Base-by-base conservation (phyloP, 2,329 filamentous ascomycete genomes). In the Helotiales sp. region DNA sequence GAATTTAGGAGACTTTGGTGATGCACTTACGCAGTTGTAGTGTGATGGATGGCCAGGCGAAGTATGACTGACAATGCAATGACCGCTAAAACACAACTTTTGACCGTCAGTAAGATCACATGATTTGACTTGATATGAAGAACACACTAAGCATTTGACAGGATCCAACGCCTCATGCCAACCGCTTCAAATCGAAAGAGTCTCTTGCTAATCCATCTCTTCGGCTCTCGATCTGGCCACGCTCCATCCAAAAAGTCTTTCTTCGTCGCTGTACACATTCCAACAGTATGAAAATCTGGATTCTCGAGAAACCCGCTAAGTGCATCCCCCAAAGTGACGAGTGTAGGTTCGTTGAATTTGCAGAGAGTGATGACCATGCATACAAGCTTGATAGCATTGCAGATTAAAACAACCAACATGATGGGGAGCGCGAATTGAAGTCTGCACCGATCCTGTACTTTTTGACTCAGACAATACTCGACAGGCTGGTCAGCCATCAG, bases 211-310 rank as follows among this genome's bases (percentile, higher is more conserved):
- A 10, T 25, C 62, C 62, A 64, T 25, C 44, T 42, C 34, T 55
- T 61, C 12, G 62, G 54, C 22, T 54, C 46, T 19, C 22, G 27
- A 10, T 54, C 53, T 24, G 58, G 58, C 62, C 62, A 64, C n/a
- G 25, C 31, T 7, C 57, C 55, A 13, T 59, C 55, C 13, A 54
- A 47, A n/a, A 64, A 63, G 7, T 63, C 58, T 17, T 63, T 54
- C 48, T 63, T 63, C 9, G 36, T 58, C n/a, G 58, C 54, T 15
- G 59, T 62, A 30, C 62, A 64, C 54, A 64, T 56, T 6, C 58
- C 60, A 36, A 24, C 50, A 3, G 62, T 64, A 15, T 55, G 38
- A 1, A 13, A 38, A 52, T 65, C 63, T 1, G 63, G 63, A 9
- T 24, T 42, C 10, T 63, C 57, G 9, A 63, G 31, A 15, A 60